Conservation (phyloP, 2,329 filamentous ascomycete species). For the Colletotrichum kahawae region DNA sequence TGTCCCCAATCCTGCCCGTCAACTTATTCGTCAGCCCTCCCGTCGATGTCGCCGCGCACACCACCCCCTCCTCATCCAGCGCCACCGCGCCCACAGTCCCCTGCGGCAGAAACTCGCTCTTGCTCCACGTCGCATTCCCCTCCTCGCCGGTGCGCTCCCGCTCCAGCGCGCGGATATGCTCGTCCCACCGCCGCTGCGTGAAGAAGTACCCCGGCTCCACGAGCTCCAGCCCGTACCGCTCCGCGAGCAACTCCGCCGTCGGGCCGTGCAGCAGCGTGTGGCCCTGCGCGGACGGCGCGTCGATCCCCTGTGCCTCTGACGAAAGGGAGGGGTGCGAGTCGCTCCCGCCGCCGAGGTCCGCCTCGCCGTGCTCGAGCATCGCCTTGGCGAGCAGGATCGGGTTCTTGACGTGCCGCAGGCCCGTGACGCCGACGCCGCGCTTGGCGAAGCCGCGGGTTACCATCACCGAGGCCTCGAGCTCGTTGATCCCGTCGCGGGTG, state of each 20-base stretch:
- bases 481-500: conserved; percentile 80
- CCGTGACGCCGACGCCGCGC: conserved; percentile 78
- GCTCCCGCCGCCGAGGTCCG: conserved; percentile 53
- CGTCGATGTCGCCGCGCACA: conserved; percentile 71
- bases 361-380: conserved; percentile 71
- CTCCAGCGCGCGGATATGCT: conserved; percentile 68
- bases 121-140: conserved; percentile 59
- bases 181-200: conserved; percentile 79
- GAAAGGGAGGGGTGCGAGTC: conserved; percentile 27
- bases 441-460: conserved; percentile 76
- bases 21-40: conserved; percentile 91
- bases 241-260: conserved; percentile 72
- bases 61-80: conserved; percentile 74
- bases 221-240: conserved; percentile 71
- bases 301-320: conserved; percentile 22
- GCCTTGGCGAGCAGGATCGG: conserved; percentile 76
- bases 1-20: conserved; percentile 84
- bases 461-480: conserved; percentile 89
- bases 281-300: conserved; percentile 64
- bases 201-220: conserved; percentile 78
- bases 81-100: conserved; percentile 86
- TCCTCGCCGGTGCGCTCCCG: conserved; percentile 45
- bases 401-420: conserved; percentile 76
- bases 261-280: conserved; percentile 74
- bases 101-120: conserved; percentile 74